Base-by-base conservation (phyloP, 2,329 filamentous ascomycete genomes). In the Arthroderma uncinatum region DNA sequence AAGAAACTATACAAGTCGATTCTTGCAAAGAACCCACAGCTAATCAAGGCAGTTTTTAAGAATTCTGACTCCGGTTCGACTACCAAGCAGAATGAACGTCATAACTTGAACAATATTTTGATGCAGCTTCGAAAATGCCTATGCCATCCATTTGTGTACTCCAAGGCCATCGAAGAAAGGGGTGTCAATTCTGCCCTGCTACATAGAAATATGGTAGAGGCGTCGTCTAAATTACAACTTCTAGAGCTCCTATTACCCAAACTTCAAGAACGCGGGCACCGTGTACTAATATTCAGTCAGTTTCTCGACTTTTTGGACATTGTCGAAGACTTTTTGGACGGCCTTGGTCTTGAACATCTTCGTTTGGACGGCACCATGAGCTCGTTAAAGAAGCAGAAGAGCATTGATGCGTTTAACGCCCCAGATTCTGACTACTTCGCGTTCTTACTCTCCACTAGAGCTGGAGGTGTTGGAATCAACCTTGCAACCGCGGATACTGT, bases 101-200 rank as follows among this genome's bases (percentile, higher is more conserved):
- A 87, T 42, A 92, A 84, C 61, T 74, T 97, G 58, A 95, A 86
- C 78, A 98, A 98, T 64, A 95, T 98, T 39, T 73, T 98, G 44
- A 89, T 96, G 81, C 93, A 98, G 70, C 79, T 98, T 16, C 83
- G 93, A 16, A 97, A 96, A 69, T 95, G 89, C 62, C 78, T 98
- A 1, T 96, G 92, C 62, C 94, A 98, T 71, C 93, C 94, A 0
- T 98, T 97, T 68, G 84, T 97, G 53, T 98, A 96, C 76, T 96
- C 84, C 65, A 79, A 82, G 40, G 85, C 87, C 21, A 93, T 98
- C 58, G 94, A 98, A 71, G 93, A 98, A 70, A 82, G 83, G 52
- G 81, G 80, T 0, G 76, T 83, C 1, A 78, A 85, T 56, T 70
- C 79, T 1, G 75, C 75, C 5, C 76, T 83, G 2, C 80, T 87